Base-by-base conservation (phyloP, 306 rosid genomes). In the Benincasa hispida region DNA sequence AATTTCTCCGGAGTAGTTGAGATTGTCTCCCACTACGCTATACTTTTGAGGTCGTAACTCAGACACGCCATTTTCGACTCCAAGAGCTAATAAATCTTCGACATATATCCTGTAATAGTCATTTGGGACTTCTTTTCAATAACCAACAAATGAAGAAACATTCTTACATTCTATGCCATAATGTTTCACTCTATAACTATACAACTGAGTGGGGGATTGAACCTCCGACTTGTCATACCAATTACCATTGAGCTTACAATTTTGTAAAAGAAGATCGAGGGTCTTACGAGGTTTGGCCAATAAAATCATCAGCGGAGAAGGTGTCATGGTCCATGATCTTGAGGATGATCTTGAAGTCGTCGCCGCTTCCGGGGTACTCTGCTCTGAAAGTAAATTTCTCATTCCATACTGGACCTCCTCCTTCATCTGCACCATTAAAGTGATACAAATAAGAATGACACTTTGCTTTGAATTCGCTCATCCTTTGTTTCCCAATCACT, bases 281-380 rank as follows among this genome's bases (percentile, higher is more conserved):
- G 37, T 63, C 92, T 83, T 89, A 94, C 98, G 76, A 76, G 79
- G 98, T 82, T 62, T 90, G 83, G 6, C 97, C 97, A 17, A 91
- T 56, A 67, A 67, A 83, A 75, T 90, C 98, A 77, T 94, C 97
- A 6, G 85, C 5, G 41, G 98, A 80, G 80, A 91, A 94, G 25
- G 88, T 82, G 84, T 94, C 97, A 72, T 87, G 85, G 85, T 94
- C 98, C 86, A 87, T 62, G 87, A 94, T 84, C 39, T 81, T 87
- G 78, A 94, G 87, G 81, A 34, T 48, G 82, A 94, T 78, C 82
- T 91, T 94, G 85, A 76, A 90, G 11, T 84, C 84, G 14, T 82
- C 65, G n/a, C 97, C 90, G 3, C 88, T 76, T 8, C 96, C 94
- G 5, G 97, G 97, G 77, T 94, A 94, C 67, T 94, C 94, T 2